phyloP scores from a whole-genome alignment of 768 basidiomycete species.

The Galerina sulciceps region DNA sequence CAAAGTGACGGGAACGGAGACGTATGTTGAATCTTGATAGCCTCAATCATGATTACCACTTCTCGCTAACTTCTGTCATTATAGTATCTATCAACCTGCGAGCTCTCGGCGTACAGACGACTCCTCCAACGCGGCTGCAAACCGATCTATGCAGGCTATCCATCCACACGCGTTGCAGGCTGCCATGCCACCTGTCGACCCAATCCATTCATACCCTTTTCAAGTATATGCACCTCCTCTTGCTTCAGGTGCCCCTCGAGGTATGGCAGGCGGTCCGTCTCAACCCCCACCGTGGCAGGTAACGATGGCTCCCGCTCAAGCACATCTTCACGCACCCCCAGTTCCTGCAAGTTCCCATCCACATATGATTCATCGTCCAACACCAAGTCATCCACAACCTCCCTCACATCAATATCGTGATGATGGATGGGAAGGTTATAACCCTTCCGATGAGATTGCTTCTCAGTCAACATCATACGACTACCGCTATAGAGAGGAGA shows the following conservation, averaged over 20 bases:
- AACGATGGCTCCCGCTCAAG: slow-evolving; percentile 68
- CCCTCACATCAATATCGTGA: slow-evolving; percentile 42
- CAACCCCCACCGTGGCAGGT: slow-evolving; percentile 71
- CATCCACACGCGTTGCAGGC: slow-evolving; percentile 26
- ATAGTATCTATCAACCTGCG: slow-evolving; percentile 10
- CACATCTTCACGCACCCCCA: slow-evolving; percentile 54
- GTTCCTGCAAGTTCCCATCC: slow-evolving; percentile 30
- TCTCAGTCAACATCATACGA: slow-evolving; percentile 53
- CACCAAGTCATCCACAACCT: slow-evolving; percentile 23
- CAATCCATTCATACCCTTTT: slow-evolving; percentile 40
- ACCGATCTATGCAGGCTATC: slow-evolving; percentile 18
- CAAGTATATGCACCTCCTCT: slow-evolving; percentile 42
- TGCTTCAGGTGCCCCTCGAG: slow-evolving; percentile 41
- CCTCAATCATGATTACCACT: neutral
- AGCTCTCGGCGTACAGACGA: slow-evolving; percentile 14
- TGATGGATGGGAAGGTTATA: slow-evolving; percentile 62
- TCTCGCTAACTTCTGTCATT: neutral
- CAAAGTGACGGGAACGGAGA: slow-evolving; percentile 76
- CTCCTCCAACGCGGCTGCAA: neutral
- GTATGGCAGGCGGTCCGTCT: slow-evolving; percentile 39
- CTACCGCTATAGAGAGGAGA: slow-evolving; percentile 67
- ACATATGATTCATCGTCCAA: slow-evolving; percentile 51
- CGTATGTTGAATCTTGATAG: slow-evolving; percentile 44
- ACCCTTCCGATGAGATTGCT: slow-evolving; percentile 47
- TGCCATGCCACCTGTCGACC: slow-evolving; percentile 34